These are phyloP conservation scores for Parietaria judaica DNA, from an alignment of 306 rosid species.

Conservation along the genomic window DNA sequence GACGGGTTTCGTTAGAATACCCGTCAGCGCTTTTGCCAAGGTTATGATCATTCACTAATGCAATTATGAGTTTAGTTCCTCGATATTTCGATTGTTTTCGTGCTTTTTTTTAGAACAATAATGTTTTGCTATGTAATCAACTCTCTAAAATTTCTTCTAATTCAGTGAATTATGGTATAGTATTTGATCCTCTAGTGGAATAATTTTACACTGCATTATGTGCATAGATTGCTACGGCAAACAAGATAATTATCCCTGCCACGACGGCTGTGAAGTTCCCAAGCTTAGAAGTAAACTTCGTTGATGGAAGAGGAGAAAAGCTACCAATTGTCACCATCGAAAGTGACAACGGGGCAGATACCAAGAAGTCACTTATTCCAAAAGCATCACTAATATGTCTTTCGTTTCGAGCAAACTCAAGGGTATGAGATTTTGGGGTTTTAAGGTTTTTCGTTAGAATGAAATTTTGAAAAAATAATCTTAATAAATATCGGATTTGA, in stretches of 20 bases:
- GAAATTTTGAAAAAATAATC: neutral
- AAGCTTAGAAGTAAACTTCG: slow-evolving; percentile 46
- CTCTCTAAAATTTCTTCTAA: too few relatives aligned
- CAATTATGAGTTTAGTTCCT: too few relatives aligned
- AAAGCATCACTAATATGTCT: slow-evolving; percentile 67
- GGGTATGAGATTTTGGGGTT: slow-evolving; percentile 32
- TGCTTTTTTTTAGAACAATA: too few relatives aligned
- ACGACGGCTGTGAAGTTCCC: slow-evolving; percentile 67
- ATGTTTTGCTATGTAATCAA: too few relatives aligned
- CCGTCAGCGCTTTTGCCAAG: too few relatives aligned
- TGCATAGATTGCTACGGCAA: slow-evolving; percentile 57
- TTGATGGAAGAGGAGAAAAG: slow-evolving; percentile 51
- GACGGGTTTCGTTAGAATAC: too few relatives aligned
- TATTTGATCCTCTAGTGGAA: neutral
- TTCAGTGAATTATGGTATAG: neutral
- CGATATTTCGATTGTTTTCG: too few relatives aligned
- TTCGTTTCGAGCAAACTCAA: slow-evolving; percentile 74
- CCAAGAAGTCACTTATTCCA: slow-evolving; percentile 31
- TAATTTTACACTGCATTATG: neutral
- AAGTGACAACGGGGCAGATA: slow-evolving; percentile 24
- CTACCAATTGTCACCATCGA: slow-evolving; percentile 46
- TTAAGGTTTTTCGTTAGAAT: too few relatives aligned
- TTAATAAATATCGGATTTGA: neutral
- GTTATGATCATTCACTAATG: too few relatives aligned
- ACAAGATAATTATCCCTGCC: slow-evolving; percentile 68